Base-by-base conservation (phyloP, 805 yeast species). In the Teunomyces cretensis region DNA sequence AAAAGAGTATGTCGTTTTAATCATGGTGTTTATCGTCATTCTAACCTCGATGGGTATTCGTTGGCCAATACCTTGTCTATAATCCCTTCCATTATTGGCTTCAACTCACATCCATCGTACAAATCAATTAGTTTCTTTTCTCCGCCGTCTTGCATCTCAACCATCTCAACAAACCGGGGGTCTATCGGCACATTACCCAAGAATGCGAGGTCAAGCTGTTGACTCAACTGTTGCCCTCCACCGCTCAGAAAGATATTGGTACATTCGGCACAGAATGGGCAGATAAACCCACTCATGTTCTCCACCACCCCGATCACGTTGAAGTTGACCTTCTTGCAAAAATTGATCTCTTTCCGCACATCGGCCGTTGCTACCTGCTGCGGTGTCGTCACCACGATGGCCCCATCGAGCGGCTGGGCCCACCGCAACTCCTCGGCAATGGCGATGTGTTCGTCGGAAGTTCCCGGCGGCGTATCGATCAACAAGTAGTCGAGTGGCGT, bases 401-500 rank as follows among this genome's bases (percentile, higher is more conserved):
- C 97, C 0, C 98, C 98, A 55, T 89, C 96, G 3, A 70, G 57
- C 2, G 92, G 89, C 22, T 75, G 74, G 1, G 83, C 82, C 60
- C 68, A 76, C 45, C 85, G 68, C 33, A 94, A 73, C 63, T 90
- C 96, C 60, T 94, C 98, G 4, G 97, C 97, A 31, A 95, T 86
- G 3, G 97, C 90, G 31, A 94, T 94, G 62, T 94, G 99, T 62
- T 94, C 99, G 65, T 94, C 99, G 0, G 96, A 86, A 0, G 99
- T 94, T 0, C 99, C 99, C 0, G 99, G 99, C 1, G 99, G 99
- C 0, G 99, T 94, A 62, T 94, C 99, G 5, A 94, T 90, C 27
- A 94, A 67, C 45, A 92, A 67, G 60, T 87, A 92, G 56, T 84
- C 81, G 45, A 88, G 81, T 13, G 67, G 69, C 4, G 51, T 44